Percentiles rank a stretch among this genome's conserved stretches.
These are phyloP conservation scores for Paraphaeosphaeria minitans DNA, from an alignment of 2,329 filamentous ascomycete genomes.

Conservation along the genomic window DNA sequence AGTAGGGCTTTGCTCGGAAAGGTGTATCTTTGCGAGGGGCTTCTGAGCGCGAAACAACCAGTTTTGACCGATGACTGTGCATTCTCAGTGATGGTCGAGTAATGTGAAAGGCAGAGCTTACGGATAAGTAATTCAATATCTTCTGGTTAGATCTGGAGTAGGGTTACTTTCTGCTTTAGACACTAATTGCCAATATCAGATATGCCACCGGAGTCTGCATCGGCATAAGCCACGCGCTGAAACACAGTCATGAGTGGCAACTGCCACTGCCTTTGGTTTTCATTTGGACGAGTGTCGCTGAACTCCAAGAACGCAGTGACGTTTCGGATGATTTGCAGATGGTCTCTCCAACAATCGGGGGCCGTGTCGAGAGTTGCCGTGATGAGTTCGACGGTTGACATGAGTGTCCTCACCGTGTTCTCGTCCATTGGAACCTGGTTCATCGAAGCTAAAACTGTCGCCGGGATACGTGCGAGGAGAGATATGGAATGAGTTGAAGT, in stretches of 20 bases:
- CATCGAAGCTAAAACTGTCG: not conserved
- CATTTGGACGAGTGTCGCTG: constrained; percentile 20
- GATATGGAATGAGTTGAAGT: not conserved
- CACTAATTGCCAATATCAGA: constrained; percentile 57
- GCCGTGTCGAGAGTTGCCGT: constrained; percentile 37
- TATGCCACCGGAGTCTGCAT: constrained; percentile 54
- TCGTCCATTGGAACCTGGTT: constrained; percentile 21
- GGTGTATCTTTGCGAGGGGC: constrained; percentile 55
- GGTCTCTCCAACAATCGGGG: constrained; percentile 39
- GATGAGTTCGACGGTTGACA: constrained; percentile 40
- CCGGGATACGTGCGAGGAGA: not conserved
- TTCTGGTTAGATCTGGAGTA: constrained; percentile 53
- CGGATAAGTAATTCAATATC: constrained; percentile 52
- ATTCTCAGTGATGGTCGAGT: constrained; percentile 1
- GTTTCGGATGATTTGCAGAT: constrained; percentile 26
- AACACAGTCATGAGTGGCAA: constrained; percentile 47
- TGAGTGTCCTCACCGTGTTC: constrained; percentile 18
- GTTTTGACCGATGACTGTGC: constrained; percentile 55
- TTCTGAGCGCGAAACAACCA: constrained; percentile 60
- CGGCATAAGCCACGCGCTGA: constrained; percentile 57
- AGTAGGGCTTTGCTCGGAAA: constrained; percentile 49
- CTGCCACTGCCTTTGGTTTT: constrained; percentile 28
- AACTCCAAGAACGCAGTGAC: constrained; percentile 26
- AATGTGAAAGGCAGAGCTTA: constrained; percentile 27
- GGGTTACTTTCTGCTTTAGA: constrained; percentile 52